Base-by-base conservation (phyloP, 1,284 basidiomycete species). In the Puccinia triticina region DNA sequence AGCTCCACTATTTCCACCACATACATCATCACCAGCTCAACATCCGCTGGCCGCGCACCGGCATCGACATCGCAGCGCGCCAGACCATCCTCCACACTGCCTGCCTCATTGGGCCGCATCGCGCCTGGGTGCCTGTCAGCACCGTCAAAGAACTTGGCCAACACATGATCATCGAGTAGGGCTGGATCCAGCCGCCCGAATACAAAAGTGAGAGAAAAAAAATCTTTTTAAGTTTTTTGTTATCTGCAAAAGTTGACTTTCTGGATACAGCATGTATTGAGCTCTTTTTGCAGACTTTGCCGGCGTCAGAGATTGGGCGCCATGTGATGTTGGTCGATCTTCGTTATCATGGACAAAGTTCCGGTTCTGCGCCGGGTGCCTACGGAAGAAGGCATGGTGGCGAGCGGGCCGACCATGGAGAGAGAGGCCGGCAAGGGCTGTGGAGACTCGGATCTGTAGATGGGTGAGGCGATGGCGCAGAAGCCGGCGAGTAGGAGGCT, bases 141-240 rank as follows among this genome's bases (percentile, higher is more conserved):
- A 40, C 50, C 2, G 34, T 73, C 8, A 71, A 81, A 26, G 69
- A 81, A 29, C 29, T 81, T 4, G 78, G 78, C 21, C 78, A 81
- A 74, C 50, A 81, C 16, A 71, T 81, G 78, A 66, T 81, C 21
- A 64, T 48, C 14, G 74, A 81, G 26, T 48, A 74, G 34, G 78
- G 78, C 23, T n/a, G 34, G 11, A n/a, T 81, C 50, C n/a, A 81
- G 14, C 69, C 78, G 1, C 16, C 34, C 1, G 78, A 81, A 66
- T 81, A 81, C 29, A 21, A 46, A 74, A 71, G 78, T 81, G 34
- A 72, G 32, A 4, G n/a, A n/a, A n/a, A n/a, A n/a, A 10, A n/a
- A 14, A 5, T 34, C 23, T 55, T 32, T 55, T 5, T 74, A 34
- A 29, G 10, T n/a, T n/a, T n/a, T n/a, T 69, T 55, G 0, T 11